Evolutionary conservation across 352 stramenopile species (phyloP).

Genomic region (Phytophthora litchii): DNA sequence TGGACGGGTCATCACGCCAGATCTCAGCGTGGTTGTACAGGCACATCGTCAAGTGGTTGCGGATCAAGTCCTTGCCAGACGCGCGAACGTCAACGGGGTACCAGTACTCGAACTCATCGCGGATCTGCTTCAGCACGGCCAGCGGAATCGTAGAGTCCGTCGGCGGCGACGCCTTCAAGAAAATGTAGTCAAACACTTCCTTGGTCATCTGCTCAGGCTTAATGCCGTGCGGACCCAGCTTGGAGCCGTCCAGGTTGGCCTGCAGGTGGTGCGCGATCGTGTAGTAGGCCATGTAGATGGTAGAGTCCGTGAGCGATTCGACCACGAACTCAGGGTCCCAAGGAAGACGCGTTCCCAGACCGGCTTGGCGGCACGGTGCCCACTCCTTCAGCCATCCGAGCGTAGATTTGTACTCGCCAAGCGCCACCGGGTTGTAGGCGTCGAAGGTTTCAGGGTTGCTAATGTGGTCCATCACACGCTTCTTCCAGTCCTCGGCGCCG

Average conservation of each 20-base stretch:
- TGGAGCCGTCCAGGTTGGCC: conserved; percentile 93
- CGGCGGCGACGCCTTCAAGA: conserved; percentile 90
- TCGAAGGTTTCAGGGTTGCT: conserved; percentile 93
- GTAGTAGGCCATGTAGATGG: conserved; percentile 99
- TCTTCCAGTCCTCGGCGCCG: conserved; percentile 98
- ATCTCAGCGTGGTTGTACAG: conserved; percentile 99
- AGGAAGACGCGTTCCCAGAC: conserved; percentile 95
- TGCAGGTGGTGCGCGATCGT: conserved; percentile 99
- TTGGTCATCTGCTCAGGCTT: conserved; percentile 91
- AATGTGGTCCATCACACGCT: conserved; percentile 95
- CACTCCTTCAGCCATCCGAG: conserved; percentile 99
- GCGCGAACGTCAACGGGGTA: conserved; percentile 99
- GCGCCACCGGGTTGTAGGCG: conserved; percentile 92
- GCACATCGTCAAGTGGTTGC: conserved; percentile 99
- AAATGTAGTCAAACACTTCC: conserved; percentile 99
- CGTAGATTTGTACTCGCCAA: conserved; percentile 97
- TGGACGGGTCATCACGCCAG: conserved; percentile 96
- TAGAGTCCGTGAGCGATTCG: conserved; percentile 99
- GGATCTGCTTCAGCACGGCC: conserved; percentile 94
- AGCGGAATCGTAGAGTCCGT: conserved; percentile 87
- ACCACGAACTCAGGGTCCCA: conserved; percentile 99
- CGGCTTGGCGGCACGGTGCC: conserved; percentile 98
- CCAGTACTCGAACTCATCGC: conserved; percentile 99
- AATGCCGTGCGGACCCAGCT: conserved; percentile 87
- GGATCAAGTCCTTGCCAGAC: conserved; percentile 96